Evolutionary conservation across 352 stramenopile genomes (phyloP), one percentile per base, ranked within the genome.

Genomic region (Pythium apleroticum): DNA sequence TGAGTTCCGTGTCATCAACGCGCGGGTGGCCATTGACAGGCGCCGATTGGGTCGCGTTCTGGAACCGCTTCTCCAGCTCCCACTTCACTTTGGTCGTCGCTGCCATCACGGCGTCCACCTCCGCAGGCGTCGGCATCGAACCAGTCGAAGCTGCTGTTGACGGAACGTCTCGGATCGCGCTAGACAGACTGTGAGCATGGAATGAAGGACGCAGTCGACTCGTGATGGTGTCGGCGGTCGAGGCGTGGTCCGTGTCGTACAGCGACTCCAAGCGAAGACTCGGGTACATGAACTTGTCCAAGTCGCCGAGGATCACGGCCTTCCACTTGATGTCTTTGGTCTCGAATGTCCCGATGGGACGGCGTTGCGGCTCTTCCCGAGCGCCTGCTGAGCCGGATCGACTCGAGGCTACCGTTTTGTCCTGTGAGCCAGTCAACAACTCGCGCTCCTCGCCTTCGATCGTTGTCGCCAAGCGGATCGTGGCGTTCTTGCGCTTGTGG

Each of bases 241-340:
- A 54, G 19, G 49, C 25, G 1, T 46, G 3, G 3, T 60, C 37
- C 19, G 68, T 59, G 4, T 66, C 27, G 41, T 88, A 90, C 24
- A 88, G 22, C 0, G 61, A 58, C 37, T 90, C 81, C 19, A 90
- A 69, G 0, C 78, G 71, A 25, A 90, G 64, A 70, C 79, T 89
- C 7, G 81, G 81, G 56, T 89, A 90, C 81, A 90, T 89, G 72
- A 90, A 89, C 55, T 80, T 81, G 35, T 89, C 81, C 5, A 90
- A 74, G 57, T 89, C 66, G 27, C 80, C 79, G 4, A 82, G 72
- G 31, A 90, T 78, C 0, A 76, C 71, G 12, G 81, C 81, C 11
- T 81, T 87, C 81, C 81, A 89, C 54, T 75, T 83, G 52, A 70
- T 75, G 55, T 89, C 79, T 10, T 33, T 61, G 8, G 81, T 90